These are phyloP conservation scores for Kwoniella sp. DNA, from an alignment of 768 basidiomycete genomes.

Conservation along the genomic window DNA sequence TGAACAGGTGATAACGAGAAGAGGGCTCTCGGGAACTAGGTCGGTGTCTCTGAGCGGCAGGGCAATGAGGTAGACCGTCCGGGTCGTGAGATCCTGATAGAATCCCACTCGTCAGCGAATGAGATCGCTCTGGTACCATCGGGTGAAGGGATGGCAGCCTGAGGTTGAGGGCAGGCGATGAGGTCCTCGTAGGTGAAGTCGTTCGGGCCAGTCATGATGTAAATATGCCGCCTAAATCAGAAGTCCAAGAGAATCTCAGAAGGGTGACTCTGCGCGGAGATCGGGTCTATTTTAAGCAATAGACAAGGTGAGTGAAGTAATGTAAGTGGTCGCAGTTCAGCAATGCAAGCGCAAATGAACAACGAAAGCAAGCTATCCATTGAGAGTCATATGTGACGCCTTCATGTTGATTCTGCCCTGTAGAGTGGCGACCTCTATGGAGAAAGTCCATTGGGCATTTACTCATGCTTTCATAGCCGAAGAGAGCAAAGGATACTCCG, in stretches of 20 bases:
- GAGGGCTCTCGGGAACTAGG: not conserved
- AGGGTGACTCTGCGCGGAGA: no score
- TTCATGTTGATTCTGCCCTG: no score
- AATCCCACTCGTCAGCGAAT: slow-evolving; percentile 31
- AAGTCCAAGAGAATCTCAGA: no score
- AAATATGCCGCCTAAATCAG: no score
- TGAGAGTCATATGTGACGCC: no score
- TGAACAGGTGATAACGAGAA: not conserved
- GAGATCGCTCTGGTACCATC: slow-evolving; percentile 17
- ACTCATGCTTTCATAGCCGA: not conserved
- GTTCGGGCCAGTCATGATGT: not conserved
- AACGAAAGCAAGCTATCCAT: no score
- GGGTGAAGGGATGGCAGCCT: slow-evolving; percentile 27
- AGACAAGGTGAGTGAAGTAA: no score
- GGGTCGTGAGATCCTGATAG: not conserved
- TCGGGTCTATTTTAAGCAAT: no score
- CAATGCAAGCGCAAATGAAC: no score
- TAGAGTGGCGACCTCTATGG: no score
- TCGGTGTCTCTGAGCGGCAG: not conserved
- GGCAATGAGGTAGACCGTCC: not conserved
- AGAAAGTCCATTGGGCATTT: no score
- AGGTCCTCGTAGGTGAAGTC: slow-evolving; percentile 9
- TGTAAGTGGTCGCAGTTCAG: no score
- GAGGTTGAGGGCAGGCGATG: slow-evolving; percentile 36
- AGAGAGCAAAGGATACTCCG: not conserved